A percentile compares a stretch with the other conserved stretches of the same genome.
Evolutionary conservation across 1,284 basidiomycete genomes (phyloP).

Genomic region (Dichomitus squalens): DNA sequence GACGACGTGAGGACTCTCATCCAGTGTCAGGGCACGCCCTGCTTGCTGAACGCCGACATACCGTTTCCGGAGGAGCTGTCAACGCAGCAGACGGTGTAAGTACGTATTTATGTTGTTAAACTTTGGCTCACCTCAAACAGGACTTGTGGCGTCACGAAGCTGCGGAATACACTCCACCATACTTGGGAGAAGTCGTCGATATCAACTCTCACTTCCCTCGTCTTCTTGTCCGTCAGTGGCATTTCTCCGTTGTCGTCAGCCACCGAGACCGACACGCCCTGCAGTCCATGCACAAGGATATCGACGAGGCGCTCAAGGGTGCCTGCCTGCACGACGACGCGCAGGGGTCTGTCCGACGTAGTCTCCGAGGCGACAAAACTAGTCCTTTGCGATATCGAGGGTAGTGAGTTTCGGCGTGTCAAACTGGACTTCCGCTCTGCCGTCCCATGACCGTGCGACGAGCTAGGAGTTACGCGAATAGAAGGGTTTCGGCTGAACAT

Average conservation of each 20-base stretch:
- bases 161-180: conserved; percentile 82
- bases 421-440: conserved; percentile 71
- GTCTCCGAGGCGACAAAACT: conserved; percentile 60
- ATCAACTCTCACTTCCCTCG: conserved; percentile 70
- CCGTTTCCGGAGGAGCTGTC: conserved; percentile 71
- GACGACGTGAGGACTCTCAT: conserved; percentile 31
- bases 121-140: conserved; percentile 72
- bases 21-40: conserved; percentile 20
- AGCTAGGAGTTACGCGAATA: conserved; percentile 71
- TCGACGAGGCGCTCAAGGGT: conserved; percentile 74
- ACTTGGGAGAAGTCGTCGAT: conserved; percentile 68
- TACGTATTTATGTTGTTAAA: conserved; percentile 4
- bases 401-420: conserved; percentile 74
- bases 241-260: conserved; percentile 85
- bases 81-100: conserved; percentile 6
- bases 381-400: conserved; percentile 65
- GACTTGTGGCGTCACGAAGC: conserved; percentile 75
- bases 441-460: conserved; percentile 60
- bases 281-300: conserved; percentile 75
- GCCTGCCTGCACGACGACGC: conserved; percentile 76
- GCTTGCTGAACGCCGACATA: conserved; percentile 54
- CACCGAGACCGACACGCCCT: conserved; percentile 73
- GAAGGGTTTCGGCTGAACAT: conserved; percentile 61
- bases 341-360: conserved; percentile 65
- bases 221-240: conserved; percentile 68